Evolutionary conservation across 1,284 basidiomycete species (phyloP), one percentile per base, ranked within the genome.

Genomic region (Paramarasmius palmivorus): DNA sequence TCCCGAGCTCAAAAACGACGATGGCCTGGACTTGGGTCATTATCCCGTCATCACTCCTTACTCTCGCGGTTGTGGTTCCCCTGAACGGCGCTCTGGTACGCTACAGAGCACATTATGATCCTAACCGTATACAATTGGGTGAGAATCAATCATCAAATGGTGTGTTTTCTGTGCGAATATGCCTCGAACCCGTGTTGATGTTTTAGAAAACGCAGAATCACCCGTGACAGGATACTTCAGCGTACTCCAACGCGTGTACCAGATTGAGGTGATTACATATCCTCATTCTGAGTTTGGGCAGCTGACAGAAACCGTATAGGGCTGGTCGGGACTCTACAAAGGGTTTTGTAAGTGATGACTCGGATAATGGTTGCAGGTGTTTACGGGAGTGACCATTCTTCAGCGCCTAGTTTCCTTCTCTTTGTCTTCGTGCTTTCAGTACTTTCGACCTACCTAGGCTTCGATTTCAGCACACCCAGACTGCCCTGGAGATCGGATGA

Each of bases 301-400:
- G 15, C 20, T n/a, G 12, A 4, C 19, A 15, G 20, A 15, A 14
- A 14, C 9, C n/a, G 22, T 17, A 10, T 40, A 44, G 41, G 41
- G 41, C 6, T 44, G 23, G 19, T 19, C 41, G 20, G 41, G 23
- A 15, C n/a, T 44, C 19, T 44, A 44, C 41, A 44, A 44, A 22
- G 41, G 41, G 15, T 44, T 44, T 25, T 44, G 41, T 44, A 44
- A 19, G 41, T 25, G n/a, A n/a, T n/a, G n/a, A n/a, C 23, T 44
- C 15, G 20, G 20, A 15, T 25, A 12, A 3, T 25, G 19, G 25
- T 20, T 10, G 25, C 15, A 10, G 8, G 15, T 7, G 25, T n/a
- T 17, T 6, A 25, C 41, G 9, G 20, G 41, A n/a, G 12, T 22
- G 25, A 7, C 22, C 15, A 23, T 25, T 25, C 25, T 26, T 23